These are phyloP conservation scores for Russula sp. DNA, from an alignment of 768 basidiomycete genomes.

Conservation along the genomic window DNA sequence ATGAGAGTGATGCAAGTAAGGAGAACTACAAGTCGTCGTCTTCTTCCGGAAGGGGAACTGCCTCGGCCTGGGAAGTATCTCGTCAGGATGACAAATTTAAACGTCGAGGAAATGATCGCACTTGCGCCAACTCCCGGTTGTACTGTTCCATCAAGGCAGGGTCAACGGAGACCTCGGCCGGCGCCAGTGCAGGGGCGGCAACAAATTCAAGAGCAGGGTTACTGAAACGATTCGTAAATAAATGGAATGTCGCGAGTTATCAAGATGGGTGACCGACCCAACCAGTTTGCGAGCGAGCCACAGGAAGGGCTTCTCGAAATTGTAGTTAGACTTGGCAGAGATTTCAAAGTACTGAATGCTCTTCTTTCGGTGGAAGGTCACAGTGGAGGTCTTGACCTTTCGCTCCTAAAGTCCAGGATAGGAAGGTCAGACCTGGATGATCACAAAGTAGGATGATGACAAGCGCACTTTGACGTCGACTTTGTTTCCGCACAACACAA, in stretches of 20 bases:
- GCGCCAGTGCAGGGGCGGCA: conserved; percentile 91
- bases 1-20: conserved; percentile 15
- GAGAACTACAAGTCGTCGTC: conserved; percentile 72
- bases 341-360: conserved; percentile 99
- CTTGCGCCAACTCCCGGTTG: conserved; percentile 65
- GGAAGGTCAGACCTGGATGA: conserved; percentile 2
- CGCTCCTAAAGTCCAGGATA: conserved; percentile 63
- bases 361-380: conserved; percentile 99
- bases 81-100: conserved; percentile 10
- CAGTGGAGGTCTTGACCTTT: conserved; percentile 97
- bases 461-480: conserved; percentile 92
- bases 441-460: neutral
- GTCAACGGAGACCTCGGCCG: conserved; percentile 89
- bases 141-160: conserved; percentile 71
- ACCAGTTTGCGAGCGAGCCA: conserved; percentile 98
- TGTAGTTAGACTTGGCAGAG: conserved; percentile 99
- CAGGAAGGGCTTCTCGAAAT: conserved; percentile 99
- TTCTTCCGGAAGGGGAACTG: conserved; percentile 95
- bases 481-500: conserved; percentile 99
- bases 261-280: conserved; percentile 51
- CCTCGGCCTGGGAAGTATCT: conserved; percentile 56
- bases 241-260: neutral
- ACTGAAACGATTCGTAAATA: conserved; percentile 35
- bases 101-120: conserved; percentile 30
- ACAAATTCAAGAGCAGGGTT: conserved; percentile 90